A percentile compares a stretch with the other conserved stretches of the same genome.
Conservation (phyloP, 2,329 filamentous ascomycete genomes). For the Pseudocercospora fijiensis region DNA sequence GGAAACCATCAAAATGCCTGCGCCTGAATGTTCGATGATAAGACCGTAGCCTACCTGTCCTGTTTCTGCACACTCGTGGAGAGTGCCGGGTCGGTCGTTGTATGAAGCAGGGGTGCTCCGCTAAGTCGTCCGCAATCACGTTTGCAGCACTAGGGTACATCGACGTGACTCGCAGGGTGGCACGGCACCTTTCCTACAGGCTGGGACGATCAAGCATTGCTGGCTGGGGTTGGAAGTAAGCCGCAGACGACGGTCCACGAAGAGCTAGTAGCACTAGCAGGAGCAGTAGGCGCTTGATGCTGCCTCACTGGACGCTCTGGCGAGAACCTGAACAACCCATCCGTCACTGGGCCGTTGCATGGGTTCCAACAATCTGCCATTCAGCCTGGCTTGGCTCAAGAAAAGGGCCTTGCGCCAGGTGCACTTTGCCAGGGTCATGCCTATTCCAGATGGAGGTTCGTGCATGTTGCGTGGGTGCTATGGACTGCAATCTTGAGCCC, state of each 20-base stretch:
- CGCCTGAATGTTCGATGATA: background rate
- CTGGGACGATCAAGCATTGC: slow-evolving; percentile 8
- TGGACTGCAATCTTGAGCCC: slow-evolving; percentile 28
- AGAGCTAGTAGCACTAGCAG: background rate
- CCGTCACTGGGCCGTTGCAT: slow-evolving; percentile 20
- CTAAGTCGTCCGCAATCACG: slow-evolving; percentile 16
- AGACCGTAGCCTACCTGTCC: background rate
- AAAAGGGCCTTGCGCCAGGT: slow-evolving; percentile 25
- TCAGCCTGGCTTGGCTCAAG: slow-evolving; percentile 24
- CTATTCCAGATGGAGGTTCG: slow-evolving; percentile 22
- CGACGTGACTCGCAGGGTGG: slow-evolving; percentile 19
- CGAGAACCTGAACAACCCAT: slow-evolving; percentile 9
- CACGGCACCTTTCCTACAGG: background rate
- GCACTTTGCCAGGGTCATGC: slow-evolving; percentile 23
- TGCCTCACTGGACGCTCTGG: slow-evolving; percentile 4
- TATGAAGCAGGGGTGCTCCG: slow-evolving; percentile 17
- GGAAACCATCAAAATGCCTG: background rate
- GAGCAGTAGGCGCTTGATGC: background rate
- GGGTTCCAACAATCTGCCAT: slow-evolving; percentile 14
- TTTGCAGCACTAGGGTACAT: slow-evolving; percentile 14
- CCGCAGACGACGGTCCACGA: slow-evolving; percentile 8
- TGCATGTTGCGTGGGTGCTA: slow-evolving; percentile 25
- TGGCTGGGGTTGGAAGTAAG: slow-evolving; percentile 9
- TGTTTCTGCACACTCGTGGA: background rate
- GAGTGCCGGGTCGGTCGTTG: background rate